Evolutionary conservation across 2,329 filamentous ascomycete genomes (phyloP).

Genomic region (Arachnomyces sp.): DNA sequence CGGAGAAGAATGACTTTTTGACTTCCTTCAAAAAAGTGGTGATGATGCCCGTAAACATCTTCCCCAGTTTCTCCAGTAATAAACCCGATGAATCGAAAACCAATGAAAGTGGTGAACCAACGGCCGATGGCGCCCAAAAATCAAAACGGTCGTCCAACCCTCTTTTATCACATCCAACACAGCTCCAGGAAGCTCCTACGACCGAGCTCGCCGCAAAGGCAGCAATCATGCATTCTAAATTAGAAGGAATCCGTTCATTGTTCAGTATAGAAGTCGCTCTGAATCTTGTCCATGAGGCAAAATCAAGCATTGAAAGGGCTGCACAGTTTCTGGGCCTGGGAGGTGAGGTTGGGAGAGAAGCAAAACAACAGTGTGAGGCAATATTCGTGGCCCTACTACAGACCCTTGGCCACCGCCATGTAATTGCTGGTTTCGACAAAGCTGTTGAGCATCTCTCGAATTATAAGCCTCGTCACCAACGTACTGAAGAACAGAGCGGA

Average conservation of each 20-base stretch:
- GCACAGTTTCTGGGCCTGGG: constrained; percentile 74
- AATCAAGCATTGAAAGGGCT: constrained; percentile 75
- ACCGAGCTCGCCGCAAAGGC: constrained; percentile 93
- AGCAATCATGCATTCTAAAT: constrained; percentile 88
- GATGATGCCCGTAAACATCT: constrained; percentile 93
- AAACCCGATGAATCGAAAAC: constrained; percentile 40
- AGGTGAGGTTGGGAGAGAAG: constrained; percentile 71
- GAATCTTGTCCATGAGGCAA: constrained; percentile 78
- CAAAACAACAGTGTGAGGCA: constrained; percentile 76
- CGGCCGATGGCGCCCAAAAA: constrained; percentile 13
- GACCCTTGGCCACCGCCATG: constrained; percentile 75
- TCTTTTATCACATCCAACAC: constrained; percentile 16
- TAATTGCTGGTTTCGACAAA: constrained; percentile 88
- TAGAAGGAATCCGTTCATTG: constrained; percentile 88
- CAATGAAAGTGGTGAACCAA: constrained; percentile 18
- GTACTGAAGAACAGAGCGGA: constrained; percentile 59
- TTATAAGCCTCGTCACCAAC: constrained; percentile 73
- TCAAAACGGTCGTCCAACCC: constrained; percentile 32
- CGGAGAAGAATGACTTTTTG: constrained; percentile 91
- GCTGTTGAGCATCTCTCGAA: constrained; percentile 82
- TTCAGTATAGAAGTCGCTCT: constrained; percentile 96
- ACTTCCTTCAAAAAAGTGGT: constrained; percentile 97
- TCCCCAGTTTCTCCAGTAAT: constrained; percentile 62
- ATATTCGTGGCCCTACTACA: constrained; percentile 82
- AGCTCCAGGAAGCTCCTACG: constrained; percentile 59